Percentiles rank a stretch among this genome's conserved stretches.
These are phyloP conservation scores for Cylindrodendrum hubeiense DNA, from an alignment of 2,329 filamentous ascomycete species.

Conservation along the genomic window DNA sequence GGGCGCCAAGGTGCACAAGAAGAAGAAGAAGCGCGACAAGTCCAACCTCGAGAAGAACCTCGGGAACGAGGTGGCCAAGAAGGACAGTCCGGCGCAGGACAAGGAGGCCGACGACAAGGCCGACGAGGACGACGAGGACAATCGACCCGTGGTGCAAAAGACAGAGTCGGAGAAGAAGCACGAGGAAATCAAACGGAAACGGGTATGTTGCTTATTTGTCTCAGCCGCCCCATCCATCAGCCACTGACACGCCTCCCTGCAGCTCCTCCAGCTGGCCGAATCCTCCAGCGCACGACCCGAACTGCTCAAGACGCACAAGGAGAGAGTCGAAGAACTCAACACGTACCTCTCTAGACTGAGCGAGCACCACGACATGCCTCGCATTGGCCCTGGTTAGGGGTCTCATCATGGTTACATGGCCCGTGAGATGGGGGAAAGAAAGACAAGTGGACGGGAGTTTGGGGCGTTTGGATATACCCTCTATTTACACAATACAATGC, in stretches of 20 bases:
- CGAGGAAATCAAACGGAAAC: constrained; percentile 84
- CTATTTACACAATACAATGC: constrained; percentile 16
- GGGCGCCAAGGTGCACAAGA: constrained; percentile 74
- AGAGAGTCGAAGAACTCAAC: constrained; percentile 95
- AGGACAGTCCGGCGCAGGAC: constrained; percentile 32
- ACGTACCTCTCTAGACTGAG: constrained; percentile 91
- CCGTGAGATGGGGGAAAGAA: not conserved
- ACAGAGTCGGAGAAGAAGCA: constrained; percentile 87
- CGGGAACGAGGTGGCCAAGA: constrained; percentile 46
- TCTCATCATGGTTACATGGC: not conserved
- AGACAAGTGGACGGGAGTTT: constrained; percentile 35
- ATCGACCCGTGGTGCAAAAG: constrained; percentile 64
- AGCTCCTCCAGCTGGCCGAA: constrained; percentile 86
- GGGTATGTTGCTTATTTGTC: constrained; percentile 66
- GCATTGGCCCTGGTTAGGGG: constrained; percentile 69
- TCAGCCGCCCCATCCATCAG: not conserved
- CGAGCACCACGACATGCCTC: constrained; percentile 97
- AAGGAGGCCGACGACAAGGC: constrained; percentile 42
- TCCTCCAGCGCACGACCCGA: constrained; percentile 71
- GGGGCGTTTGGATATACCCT: constrained; percentile 45
- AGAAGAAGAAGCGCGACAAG: constrained; percentile 72
- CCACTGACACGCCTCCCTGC: constrained; percentile 23
- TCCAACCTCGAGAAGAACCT: constrained; percentile 62
- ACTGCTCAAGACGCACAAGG: constrained; percentile 95
- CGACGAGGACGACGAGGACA: constrained; percentile 46